Evolutionary conservation across 495 filamentous ascomycete species (phyloP).

Genomic region (Lindgomyces ingoldianus): DNA sequence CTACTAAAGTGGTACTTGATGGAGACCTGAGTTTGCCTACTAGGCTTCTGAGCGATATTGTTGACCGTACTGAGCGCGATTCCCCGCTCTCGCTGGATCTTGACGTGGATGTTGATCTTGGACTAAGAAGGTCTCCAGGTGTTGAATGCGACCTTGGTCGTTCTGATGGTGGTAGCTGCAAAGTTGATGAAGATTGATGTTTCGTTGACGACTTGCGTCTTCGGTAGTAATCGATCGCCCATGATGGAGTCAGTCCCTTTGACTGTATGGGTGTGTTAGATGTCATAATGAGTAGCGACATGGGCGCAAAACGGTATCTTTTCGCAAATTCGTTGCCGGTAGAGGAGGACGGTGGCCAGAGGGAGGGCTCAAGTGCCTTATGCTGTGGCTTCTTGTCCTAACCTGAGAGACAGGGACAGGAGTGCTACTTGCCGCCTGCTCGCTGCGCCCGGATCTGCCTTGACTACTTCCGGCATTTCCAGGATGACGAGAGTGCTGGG

Average conservation of each 20-base stretch:
- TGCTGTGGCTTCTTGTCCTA: conserved; percentile 1
- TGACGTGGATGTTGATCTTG: conserved; percentile 7
- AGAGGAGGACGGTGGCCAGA: neutral
- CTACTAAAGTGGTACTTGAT: conserved; percentile 10
- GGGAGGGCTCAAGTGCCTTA: neutral
- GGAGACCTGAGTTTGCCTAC: conserved; percentile 16
- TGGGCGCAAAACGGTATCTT: neutral
- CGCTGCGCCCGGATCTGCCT: conserved; percentile 28
- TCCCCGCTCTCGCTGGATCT: conserved; percentile 22
- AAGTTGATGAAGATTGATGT: neutral
- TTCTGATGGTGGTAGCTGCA: too few relatives aligned
- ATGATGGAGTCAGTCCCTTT: neutral
- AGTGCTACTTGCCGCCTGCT: conserved; percentile 2
- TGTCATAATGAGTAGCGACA: conserved; percentile 28
- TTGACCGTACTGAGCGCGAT: conserved; percentile 24
- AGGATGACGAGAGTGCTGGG: neutral
- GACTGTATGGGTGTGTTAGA: conserved; percentile 11
- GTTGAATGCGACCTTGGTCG: neutral
- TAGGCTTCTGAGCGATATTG: conserved; percentile 1
- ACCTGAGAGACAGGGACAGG: neutral
- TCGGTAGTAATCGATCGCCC: neutral
- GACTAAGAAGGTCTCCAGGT: neutral
- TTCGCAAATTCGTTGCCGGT: neutral
- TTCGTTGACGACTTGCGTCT: conserved; percentile 1
- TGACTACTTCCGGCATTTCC: neutral